Percentiles rank a stretch among this genome's conserved stretches.
Evolutionary conservation across 2,329 filamentous ascomycete species (phyloP).

Genomic region (Nigrospora oryzae): DNA sequence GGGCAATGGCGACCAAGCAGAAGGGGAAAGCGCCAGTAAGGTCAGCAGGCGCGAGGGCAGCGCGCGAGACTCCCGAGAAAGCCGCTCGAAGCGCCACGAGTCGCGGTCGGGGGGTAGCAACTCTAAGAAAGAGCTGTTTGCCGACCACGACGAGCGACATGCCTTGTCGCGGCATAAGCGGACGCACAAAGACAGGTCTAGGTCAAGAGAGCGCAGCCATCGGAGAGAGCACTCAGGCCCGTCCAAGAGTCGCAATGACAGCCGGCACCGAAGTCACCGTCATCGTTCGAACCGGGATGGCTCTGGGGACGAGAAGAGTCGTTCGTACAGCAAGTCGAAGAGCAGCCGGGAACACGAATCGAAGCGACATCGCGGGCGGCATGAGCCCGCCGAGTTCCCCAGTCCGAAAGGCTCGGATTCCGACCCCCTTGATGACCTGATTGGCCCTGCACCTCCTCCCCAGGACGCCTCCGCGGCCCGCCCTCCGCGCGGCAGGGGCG

Average conservation of each 20-base stretch:
- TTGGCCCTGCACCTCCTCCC: conserved; percentile 61
- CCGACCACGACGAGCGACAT: conserved; percentile 4
- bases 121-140: conserved; percentile 12
- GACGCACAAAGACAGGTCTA: too few relatives aligned
- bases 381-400: background rate
- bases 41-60: too few relatives aligned
- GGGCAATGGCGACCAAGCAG: conserved; percentile 6
- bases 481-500: conserved; percentile 63
- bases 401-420: conserved; percentile 36
- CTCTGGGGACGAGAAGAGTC: conserved; percentile 1
- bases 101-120: conserved; percentile 12
- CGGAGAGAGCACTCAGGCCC: conserved; percentile 2
- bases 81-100: conserved; percentile 5
- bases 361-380: background rate
- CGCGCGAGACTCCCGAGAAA: too few relatives aligned
- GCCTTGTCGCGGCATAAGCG: background rate
- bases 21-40: background rate
- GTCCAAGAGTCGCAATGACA: background rate
- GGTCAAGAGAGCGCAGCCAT: background rate
- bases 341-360: background rate
- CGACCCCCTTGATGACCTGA: conserved; percentile 66
- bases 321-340: background rate
- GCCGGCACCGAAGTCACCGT: conserved; percentile 3
- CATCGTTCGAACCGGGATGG: background rate
- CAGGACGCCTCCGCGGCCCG: conserved; percentile 22